Evolutionary conservation across 306 rosid genomes (phyloP).

Genomic region (Corylus avellana): DNA sequence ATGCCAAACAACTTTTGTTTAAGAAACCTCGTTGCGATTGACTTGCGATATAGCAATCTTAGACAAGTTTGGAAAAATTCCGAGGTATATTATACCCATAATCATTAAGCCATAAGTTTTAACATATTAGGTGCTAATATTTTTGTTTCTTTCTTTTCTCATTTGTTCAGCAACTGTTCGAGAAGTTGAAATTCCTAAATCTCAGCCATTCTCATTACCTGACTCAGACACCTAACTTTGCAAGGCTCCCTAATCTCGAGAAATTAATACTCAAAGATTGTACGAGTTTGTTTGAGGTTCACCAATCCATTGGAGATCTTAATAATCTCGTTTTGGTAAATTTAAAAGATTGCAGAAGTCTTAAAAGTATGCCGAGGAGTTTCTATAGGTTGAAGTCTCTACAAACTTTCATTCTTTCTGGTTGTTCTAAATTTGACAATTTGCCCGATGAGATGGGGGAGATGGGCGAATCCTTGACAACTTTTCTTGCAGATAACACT

Average conservation of each 20-base stretch:
- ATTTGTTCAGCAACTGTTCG: slow-evolving; percentile 10
- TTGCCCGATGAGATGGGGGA: slow-evolving; percentile 41
- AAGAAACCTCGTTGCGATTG: slow-evolving; percentile 27
- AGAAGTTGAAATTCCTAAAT: slow-evolving; percentile 34
- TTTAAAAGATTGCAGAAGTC: no score
- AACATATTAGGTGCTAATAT: no score
- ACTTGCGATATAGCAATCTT: slow-evolving; percentile 35
- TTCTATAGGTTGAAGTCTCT: slow-evolving; percentile 36
- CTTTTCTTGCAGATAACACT: slow-evolving; percentile 35
- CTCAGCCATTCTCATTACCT: background rate
- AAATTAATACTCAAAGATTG: background rate
- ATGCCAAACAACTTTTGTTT: background rate
- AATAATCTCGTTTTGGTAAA: no score
- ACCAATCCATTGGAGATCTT: no score
- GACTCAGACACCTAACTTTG: slow-evolving; percentile 42
- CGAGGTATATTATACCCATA: slow-evolving; percentile 21
- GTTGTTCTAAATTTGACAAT: slow-evolving; percentile 36
- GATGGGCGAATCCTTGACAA: slow-evolving; percentile 30
- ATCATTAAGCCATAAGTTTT: background rate
- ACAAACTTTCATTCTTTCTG: slow-evolving; percentile 40
- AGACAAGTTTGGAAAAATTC: slow-evolving; percentile 33
- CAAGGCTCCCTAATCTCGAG: slow-evolving; percentile 36
- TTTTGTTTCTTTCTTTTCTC: background rate
- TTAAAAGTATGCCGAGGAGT: background rate
- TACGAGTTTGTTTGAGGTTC: no score